These are phyloP conservation scores for Calcarisporium arbuscula DNA, from an alignment of 2,329 filamentous ascomycete species.

Conservation along the genomic window DNA sequence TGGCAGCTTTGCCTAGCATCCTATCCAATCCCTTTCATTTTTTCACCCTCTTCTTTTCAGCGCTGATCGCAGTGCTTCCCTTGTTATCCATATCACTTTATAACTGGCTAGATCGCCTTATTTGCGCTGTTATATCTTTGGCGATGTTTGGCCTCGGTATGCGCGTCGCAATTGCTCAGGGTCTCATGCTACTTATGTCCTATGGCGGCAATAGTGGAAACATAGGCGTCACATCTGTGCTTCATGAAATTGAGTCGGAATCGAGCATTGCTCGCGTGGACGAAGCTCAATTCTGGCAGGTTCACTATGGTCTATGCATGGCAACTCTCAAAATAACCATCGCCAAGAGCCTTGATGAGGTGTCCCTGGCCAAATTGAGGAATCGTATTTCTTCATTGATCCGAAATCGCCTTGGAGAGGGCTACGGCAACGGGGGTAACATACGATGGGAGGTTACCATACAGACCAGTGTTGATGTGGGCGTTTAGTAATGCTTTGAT, in stretches of 20 bases:
- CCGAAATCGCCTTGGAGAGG: constrained; percentile 78
- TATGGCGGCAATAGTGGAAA: constrained; percentile 45
- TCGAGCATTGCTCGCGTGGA: constrained; percentile 70
- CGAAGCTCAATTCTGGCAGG: constrained; percentile 96
- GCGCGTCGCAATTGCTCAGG: constrained; percentile 77
- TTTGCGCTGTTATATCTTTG: constrained; percentile 75
- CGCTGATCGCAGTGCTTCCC: constrained; percentile 72
- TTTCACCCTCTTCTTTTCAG: constrained; percentile 81
- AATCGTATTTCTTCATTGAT: constrained; percentile 72
- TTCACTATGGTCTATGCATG: constrained; percentile 95
- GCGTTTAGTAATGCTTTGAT: constrained; percentile 16
- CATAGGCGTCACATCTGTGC: constrained; percentile 60
- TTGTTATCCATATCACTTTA: constrained; percentile 76
- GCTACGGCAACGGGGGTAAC: constrained; percentile 72
- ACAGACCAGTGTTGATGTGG: constrained; percentile 53
- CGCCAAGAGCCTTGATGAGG: constrained; percentile 57
- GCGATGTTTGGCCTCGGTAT: constrained; percentile 85
- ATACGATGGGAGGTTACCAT: constrained; percentile 91
- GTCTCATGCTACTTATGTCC: constrained; percentile 93
- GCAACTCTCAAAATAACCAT: constrained; percentile 83
- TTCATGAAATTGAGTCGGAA: constrained; percentile 79
- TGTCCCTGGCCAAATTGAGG: constrained; percentile 64
- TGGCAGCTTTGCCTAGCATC: constrained; percentile 76
- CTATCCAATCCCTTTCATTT: constrained; percentile 94
- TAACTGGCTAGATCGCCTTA: constrained; percentile 72